phyloP scores from a whole-genome alignment of 78 protist genomes.

The Pigoraptor vietnamica region DNA sequence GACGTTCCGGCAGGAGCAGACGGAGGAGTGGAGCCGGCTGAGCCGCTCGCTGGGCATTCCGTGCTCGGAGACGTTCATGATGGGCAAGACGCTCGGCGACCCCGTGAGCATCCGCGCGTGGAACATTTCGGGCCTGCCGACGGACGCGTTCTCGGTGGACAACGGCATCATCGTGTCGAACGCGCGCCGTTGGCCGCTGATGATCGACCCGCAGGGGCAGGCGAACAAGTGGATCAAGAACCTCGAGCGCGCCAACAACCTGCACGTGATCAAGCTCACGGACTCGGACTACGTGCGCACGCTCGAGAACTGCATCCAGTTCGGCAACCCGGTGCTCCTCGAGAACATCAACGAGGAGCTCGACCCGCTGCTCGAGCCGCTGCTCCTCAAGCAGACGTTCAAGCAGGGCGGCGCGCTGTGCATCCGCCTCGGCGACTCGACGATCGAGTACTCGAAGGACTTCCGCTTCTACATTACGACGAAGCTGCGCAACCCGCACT shows the following conservation, averaged over 20 bases:
- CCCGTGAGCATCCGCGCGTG: slow-evolving; percentile 62
- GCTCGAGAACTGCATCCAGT: slow-evolving; percentile 61
- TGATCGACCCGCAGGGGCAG: slow-evolving; percentile 86
- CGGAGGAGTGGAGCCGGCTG: slow-evolving; percentile 35
- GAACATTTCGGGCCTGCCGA: slow-evolving; percentile 73
- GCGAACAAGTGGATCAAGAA: slow-evolving; percentile 72
- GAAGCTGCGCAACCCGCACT: slow-evolving; percentile 83
- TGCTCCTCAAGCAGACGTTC: slow-evolving; percentile 65
- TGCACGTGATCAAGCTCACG: slow-evolving; percentile 56
- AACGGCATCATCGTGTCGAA: slow-evolving; percentile 69
- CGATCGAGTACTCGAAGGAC: slow-evolving; percentile 56
- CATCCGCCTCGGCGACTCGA: slow-evolving; percentile 77
- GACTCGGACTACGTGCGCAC: slow-evolving; percentile 45
- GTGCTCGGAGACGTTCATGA: not conserved
- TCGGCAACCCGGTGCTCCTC: slow-evolving; percentile 70
- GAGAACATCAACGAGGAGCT: slow-evolving; percentile 79
- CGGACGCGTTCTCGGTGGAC: slow-evolving; percentile 66
- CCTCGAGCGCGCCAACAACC: slow-evolving; percentile 39
- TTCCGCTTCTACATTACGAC: slow-evolving; percentile 82
- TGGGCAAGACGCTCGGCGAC: slow-evolving; percentile 41
- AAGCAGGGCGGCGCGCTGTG: slow-evolving; percentile 15
- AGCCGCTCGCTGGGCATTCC: slow-evolving; percentile 24
- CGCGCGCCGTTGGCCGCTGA: slow-evolving; percentile 76
- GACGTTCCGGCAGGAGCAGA: slow-evolving; percentile 33
- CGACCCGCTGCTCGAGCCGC: slow-evolving; percentile 84